phyloP scores from a whole-genome alignment of 805 yeast genomes.

The Metschnikowia continentalis region DNA sequence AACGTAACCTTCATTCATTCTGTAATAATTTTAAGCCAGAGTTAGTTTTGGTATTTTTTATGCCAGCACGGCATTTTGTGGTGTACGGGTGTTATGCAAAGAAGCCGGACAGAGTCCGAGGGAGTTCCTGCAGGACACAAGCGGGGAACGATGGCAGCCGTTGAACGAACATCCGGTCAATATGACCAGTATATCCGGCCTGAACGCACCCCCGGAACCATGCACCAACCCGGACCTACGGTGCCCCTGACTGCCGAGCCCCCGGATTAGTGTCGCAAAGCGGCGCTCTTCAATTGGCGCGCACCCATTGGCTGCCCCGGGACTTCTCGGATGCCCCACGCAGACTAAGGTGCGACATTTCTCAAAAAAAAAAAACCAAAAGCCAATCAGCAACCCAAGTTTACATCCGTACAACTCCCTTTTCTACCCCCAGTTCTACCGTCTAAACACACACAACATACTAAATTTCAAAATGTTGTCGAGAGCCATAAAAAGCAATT shows the following conservation, averaged over 20 bases:
- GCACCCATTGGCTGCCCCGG: conserved; percentile 19
- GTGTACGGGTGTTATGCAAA: not conserved
- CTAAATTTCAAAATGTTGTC: conserved; percentile 27
- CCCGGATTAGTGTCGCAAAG: not conserved
- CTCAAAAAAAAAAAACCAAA: conserved; percentile 1
- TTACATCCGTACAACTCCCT: not conserved
- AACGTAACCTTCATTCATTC: no score
- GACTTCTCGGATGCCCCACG: conserved; percentile 13
- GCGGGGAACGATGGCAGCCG: no score
- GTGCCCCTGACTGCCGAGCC: not conserved
- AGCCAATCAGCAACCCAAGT: conserved; percentile 3
- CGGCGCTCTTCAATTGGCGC: conserved; percentile 12
- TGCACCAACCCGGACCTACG: not conserved
- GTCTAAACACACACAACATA: conserved; percentile 1
- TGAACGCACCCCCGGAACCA: not conserved
- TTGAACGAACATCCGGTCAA: not conserved
- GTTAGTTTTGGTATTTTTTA: no score
- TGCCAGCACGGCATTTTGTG: not conserved
- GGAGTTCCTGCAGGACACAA: not conserved
- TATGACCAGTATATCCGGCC: not conserved
- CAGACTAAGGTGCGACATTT: conserved; percentile 3
- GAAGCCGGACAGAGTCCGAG: not conserved
- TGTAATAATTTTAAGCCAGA: no score
- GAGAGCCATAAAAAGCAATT: conserved; percentile 27
- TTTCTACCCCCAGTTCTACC: not conserved